These are phyloP conservation scores for Nannochloropsis oceanica DNA, from an alignment of 108 stramenopile species.

Conservation along the genomic window DNA sequence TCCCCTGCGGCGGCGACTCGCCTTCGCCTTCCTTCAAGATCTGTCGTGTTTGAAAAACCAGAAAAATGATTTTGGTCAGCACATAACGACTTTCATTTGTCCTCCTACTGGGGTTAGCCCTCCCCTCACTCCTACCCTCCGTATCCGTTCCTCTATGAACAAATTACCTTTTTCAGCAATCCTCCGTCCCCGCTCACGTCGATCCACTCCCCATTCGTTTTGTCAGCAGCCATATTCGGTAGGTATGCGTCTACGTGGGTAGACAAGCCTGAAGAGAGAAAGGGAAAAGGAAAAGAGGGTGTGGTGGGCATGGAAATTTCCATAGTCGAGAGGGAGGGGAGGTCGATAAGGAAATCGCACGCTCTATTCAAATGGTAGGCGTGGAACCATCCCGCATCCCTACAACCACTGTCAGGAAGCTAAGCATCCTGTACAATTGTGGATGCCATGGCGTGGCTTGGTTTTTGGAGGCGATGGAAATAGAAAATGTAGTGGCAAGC, in stretches of 20 bases:
- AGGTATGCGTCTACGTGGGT: neutral
- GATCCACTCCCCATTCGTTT: conserved; percentile 8
- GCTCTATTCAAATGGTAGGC: neutral
- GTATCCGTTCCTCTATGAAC: neutral
- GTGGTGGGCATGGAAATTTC: neutral
- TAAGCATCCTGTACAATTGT: too few species aligned
- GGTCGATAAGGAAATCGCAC: neutral
- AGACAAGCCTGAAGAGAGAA: neutral
- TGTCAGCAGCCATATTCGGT: neutral
- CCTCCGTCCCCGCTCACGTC: conserved; percentile 40
- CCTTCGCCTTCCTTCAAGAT: neutral
- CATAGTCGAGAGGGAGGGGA: neutral
- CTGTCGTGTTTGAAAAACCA: neutral
- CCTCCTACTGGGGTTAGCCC: too few species aligned
- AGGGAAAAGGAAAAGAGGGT: neutral
- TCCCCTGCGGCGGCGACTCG: neutral
- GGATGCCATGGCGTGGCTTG: too few species aligned
- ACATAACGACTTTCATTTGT: neutral
- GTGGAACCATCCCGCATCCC: neutral
- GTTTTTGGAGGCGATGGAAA: too few species aligned
- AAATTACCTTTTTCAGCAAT: conserved; percentile 31
- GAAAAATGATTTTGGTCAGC: neutral
- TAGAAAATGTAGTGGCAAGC: too few species aligned
- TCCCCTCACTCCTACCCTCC: too few species aligned
- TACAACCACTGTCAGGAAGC: too few species aligned